Evolutionary conservation across 345 rosid genomes (phyloP).

Genomic region (Lepidium aucheri): DNA sequence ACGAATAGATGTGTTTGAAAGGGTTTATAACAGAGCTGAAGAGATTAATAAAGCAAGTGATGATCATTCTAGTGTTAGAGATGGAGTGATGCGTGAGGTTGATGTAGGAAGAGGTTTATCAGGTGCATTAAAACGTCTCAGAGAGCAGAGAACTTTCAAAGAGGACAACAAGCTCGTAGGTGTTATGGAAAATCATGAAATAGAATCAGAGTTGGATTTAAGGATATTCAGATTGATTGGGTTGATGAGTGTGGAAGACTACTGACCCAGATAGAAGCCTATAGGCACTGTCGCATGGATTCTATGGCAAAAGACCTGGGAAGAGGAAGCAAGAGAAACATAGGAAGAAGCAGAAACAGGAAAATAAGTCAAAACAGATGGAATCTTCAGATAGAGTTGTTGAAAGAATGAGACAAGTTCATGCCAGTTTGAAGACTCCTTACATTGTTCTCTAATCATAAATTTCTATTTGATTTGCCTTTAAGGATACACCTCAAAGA

Average conservation of each 20-base stretch:
- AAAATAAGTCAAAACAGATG: not conserved
- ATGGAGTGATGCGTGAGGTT: conserved; percentile 12
- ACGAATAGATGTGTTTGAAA: not conserved
- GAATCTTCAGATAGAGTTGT: conserved; percentile 12
- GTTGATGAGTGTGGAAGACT: conserved; percentile 13
- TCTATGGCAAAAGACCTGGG: conserved; percentile 20
- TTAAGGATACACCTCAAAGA: not conserved
- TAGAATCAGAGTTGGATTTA: conserved; percentile 6
- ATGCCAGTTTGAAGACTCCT: conserved; percentile 1
- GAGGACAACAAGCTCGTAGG: not conserved
- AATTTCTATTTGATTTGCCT: not conserved
- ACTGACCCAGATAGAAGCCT: conserved; percentile 4
- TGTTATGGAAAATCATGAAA: not conserved
- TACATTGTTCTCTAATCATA: conserved; percentile 1
- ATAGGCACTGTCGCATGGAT: not conserved
- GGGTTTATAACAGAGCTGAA: not conserved
- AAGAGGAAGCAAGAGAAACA: conserved; percentile 17
- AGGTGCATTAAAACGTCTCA: not conserved
- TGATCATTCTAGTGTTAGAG: not conserved
- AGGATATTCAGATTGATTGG: conserved; percentile 7
- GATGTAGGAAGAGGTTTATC: conserved; percentile 15
- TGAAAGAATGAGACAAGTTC: conserved; percentile 7
- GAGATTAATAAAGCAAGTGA: too few relatives aligned
- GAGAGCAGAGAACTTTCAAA: conserved; percentile 18
- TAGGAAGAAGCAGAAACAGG: not conserved